Conservation (phyloP, 805 yeast species). For the Candida tibetensis region DNA sequence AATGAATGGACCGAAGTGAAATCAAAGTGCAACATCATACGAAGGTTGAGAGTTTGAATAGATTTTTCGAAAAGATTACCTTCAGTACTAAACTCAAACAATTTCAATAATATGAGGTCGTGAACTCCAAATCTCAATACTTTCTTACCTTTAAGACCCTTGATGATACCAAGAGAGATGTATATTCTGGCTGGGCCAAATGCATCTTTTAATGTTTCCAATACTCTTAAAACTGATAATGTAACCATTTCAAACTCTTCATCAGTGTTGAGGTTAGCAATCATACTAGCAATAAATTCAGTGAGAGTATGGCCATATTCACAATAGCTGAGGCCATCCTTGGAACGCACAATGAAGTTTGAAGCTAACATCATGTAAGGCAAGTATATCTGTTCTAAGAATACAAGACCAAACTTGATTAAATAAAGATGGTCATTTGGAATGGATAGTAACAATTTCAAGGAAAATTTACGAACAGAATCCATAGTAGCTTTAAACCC, state of each 20-base stretch:
- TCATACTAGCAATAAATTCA: constrained; percentile 41
- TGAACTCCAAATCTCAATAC: constrained; percentile 27
- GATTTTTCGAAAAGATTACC: constrained; percentile 52
- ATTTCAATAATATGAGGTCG: constrained; percentile 21
- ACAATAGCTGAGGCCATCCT: constrained; percentile 41
- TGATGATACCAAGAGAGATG: constrained; percentile 51
- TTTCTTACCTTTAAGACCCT: constrained; percentile 42
- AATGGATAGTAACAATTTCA: constrained; percentile 54
- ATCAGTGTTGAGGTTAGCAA: constrained; percentile 24
- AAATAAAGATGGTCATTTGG: constrained; percentile 41
- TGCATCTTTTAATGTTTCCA: constrained; percentile 47
- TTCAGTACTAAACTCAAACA: constrained; percentile 41
- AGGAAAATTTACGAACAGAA: constrained; percentile 63
- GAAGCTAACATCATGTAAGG: constrained; percentile 64
- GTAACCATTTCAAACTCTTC: constrained; percentile 25
- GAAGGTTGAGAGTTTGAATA: constrained; percentile 51
- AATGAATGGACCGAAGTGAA: constrained; percentile 18
- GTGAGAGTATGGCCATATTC: constrained; percentile 54
- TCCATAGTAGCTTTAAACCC: constrained; percentile 79
- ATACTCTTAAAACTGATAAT: constrained; percentile 36
- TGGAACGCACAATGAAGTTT: constrained; percentile 47
- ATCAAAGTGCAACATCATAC: constrained; percentile 41
- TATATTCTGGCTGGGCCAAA: constrained; percentile 74
- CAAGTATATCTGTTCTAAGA: constrained; percentile 48
- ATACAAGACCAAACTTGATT: constrained; percentile 35